Base-by-base conservation (phyloP, 2,329 filamentous ascomycete genomes). In the Fusarium caatingaense region DNA sequence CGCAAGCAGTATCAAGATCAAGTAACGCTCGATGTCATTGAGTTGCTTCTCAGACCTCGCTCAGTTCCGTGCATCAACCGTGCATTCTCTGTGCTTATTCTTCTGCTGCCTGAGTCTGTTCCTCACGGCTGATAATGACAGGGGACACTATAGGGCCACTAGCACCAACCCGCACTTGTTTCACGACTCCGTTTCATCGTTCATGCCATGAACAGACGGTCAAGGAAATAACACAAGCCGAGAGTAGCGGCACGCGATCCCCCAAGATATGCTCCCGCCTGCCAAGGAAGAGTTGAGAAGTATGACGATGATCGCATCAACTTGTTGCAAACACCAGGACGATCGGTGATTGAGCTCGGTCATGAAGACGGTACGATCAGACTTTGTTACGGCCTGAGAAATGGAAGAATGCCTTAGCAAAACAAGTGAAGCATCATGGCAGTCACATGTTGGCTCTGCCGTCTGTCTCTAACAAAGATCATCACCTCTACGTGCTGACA, bases 131-230 rank as follows among this genome's bases (percentile, higher is more conserved):
- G 42, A 58, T 66, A 51, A 23, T n/a, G 44, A 15, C 69, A 69
- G 47, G 47, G 53, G 57, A 55, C 25, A 45, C 42, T 56, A 58
- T 66, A 56, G 50, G 54, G 48, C 47, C 64, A 47, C 48, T 56
- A 72, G 61, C 56, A 59, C 25, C 25, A 57, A 51, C 42, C 60
- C 51, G 34, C 56, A 51, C 50, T 62, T 53, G 66, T 71, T 66
- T 65, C 64, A 72, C 59, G 55, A 60, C 71, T 59, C 60, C 46
- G 72, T 73, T 74, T 74, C 69, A 74, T 48, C 59, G 53, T 48
- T 49, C 66, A 56, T 54, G 62, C 18, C 48, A 56, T 53, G 42
- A 68, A 71, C 41, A 53, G 51, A 64, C 50, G 63, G 58, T 60
- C 57, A 68, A 68, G 67, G 57, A 65, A 56, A 49, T 42, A 68